phyloP scores from a whole-genome alignment of 495 filamentous ascomycete species.

The Neurospora discreta region DNA sequence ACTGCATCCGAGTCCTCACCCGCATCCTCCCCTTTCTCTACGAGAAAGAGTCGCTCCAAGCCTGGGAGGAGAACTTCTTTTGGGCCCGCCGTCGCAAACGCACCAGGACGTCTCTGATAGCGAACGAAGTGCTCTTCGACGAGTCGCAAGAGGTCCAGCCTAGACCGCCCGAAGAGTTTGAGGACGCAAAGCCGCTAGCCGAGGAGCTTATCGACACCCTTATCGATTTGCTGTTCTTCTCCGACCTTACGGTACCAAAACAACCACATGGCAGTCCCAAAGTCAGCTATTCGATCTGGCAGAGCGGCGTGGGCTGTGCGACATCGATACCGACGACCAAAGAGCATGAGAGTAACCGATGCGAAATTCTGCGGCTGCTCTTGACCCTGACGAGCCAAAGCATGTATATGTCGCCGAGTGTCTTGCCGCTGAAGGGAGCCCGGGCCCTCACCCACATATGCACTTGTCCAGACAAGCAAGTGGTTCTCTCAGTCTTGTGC shows the following conservation, averaged over 20 bases:
- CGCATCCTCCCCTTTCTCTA: slow-evolving; percentile 85
- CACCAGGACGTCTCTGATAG: slow-evolving; percentile 39
- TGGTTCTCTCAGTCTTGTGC: slow-evolving; percentile 79
- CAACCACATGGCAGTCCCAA: slow-evolving; percentile 58
- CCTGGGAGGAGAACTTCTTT: slow-evolving; percentile 89
- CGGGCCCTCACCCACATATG: slow-evolving; percentile 80
- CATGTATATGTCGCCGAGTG: slow-evolving; percentile 80
- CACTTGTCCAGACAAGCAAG: slow-evolving; percentile 80
- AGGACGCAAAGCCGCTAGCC: slow-evolving; percentile 77
- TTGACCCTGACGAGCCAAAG: slow-evolving; percentile 80
- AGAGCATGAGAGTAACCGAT: slow-evolving; percentile 83
- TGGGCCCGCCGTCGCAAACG: slow-evolving; percentile 67
- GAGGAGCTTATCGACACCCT: slow-evolving; percentile 91
- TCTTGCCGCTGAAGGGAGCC: slow-evolving; percentile 76
- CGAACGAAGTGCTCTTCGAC: slow-evolving; percentile 75
- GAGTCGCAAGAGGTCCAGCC: slow-evolving; percentile 49
- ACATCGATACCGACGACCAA: slow-evolving; percentile 77
- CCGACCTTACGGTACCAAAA: slow-evolving; percentile 71
- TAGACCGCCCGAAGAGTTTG: slow-evolving; percentile 49
- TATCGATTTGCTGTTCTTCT: slow-evolving; percentile 83
- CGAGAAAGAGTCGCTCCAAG: slow-evolving; percentile 74
- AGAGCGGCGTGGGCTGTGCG: slow-evolving; percentile 94
- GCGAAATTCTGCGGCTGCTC: slow-evolving; percentile 78
- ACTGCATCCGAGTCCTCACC: slow-evolving; percentile 90
- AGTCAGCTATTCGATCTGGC: slow-evolving; percentile 92